Evolutionary conservation across 805 yeast genomes (phyloP), one percentile per base, ranked within the genome.

Genomic region (Tetrapisispora nanseiensis): DNA sequence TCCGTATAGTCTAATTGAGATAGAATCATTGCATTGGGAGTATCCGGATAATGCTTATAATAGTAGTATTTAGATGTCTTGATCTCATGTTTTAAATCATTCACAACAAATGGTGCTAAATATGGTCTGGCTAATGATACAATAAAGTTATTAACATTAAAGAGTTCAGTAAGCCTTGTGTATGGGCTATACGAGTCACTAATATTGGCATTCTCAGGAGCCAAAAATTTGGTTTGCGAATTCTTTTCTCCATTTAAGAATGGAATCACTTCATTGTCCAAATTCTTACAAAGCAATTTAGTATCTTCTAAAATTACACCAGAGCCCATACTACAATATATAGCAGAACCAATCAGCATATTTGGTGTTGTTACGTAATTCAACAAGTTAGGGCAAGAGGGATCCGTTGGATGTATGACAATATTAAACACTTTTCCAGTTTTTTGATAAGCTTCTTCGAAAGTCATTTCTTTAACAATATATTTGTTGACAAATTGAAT

Each of bases 321-420:
- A 0, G 82, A 75, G 0, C 92, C 92, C 31, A 82, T 73, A 5
- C 89, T 80, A 19, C 97, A 95, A 51, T 79, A 75, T 11, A 90
- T 82, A 0, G 97, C 98, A 11, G 95, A 83, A 74, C 92, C 74
- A 12, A 90, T 82, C 7, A 89, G 73, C 10, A 87, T 89, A 60
- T 90, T 89, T 1, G 98, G 98, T 0, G 97, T 80, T 0, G 97
- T 86, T 24, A 92, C 79, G 59, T 90, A 87, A 62, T 92, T 92
- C 48, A 89, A 65, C 37, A 89, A 67, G 1, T 80, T 71, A 0
- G 95, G 92, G 8, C 83, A 71, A 26, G 72, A 73, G 16, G 51
- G 52, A 37, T 61, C 62, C 0, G 83, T 77, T 2, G 96, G 94
- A 61, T 86, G 86, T 2, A 90, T 82, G 2, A 87, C 81, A 36